phyloP scores from a whole-genome alignment of 2,329 filamentous ascomycete genomes.

The Pseudogymnoascus sp. region DNA sequence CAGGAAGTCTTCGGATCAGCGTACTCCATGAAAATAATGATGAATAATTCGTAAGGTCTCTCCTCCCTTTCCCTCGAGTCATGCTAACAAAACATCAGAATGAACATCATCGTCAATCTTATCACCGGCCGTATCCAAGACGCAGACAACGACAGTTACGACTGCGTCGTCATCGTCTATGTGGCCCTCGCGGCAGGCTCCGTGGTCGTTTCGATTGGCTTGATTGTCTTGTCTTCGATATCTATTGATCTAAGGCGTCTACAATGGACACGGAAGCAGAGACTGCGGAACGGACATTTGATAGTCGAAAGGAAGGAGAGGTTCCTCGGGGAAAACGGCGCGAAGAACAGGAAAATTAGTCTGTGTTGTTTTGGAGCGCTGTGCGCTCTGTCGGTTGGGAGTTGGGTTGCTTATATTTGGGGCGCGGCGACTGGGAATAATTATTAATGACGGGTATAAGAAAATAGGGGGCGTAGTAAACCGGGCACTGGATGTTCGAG shows the following conservation, averaged over 20 bases:
- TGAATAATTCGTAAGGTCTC: constrained; percentile 44
- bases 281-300: constrained; percentile 36
- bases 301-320: constrained; percentile 35
- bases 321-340: constrained; percentile 30
- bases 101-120: constrained; percentile 52
- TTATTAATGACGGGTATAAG: constrained; percentile 6
- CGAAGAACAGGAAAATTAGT: constrained; percentile 35
- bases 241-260: constrained; percentile 38
- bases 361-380: constrained; percentile 36
- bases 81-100: constrained; percentile 28
- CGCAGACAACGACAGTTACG: constrained; percentile 45
- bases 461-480: neutral
- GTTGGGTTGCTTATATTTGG: constrained; percentile 52
- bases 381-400: constrained; percentile 39
- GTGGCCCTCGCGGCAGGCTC: constrained; percentile 43
- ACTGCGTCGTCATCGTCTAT: constrained; percentile 46
- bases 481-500: neutral
- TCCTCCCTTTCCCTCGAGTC: neutral
- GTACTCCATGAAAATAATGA: constrained; percentile 51
- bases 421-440: constrained; percentile 47
- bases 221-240: constrained; percentile 33
- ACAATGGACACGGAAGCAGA: constrained; percentile 50
- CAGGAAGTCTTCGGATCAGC: constrained; percentile 51
- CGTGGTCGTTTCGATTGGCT: constrained; percentile 34
- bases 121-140: constrained; percentile 51